These are phyloP conservation scores for Hypoxylon subgilvum DNA, from an alignment of 495 filamentous ascomycete genomes.

Conservation along the genomic window DNA sequence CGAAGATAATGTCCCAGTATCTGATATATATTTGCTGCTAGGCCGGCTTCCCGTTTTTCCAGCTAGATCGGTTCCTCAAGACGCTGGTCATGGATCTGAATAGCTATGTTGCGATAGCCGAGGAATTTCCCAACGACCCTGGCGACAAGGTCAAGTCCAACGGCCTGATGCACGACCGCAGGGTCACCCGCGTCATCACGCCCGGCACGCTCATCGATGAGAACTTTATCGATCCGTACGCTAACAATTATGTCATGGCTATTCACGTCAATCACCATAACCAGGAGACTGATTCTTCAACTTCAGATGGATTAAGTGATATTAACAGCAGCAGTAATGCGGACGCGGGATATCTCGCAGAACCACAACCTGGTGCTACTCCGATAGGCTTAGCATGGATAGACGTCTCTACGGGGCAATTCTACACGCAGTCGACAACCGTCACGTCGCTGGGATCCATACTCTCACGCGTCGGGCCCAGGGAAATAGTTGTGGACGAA, in stretches of 20 bases:
- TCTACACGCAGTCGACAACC: conserved; percentile 83
- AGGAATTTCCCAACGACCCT: conserved; percentile 79
- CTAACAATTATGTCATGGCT: conserved; percentile 89
- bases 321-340: conserved; percentile 4
- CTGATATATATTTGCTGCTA: conserved; percentile 39
- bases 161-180: conserved; percentile 80
- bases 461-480: conserved; percentile 79
- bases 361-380: conserved; percentile 35
- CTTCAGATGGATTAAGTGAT: conserved; percentile 1
- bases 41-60: conserved; percentile 92
- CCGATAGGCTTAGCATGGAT: conserved; percentile 86
- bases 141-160: conserved; percentile 71
- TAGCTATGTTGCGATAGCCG: conserved; percentile 89
- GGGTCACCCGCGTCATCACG: conserved; percentile 84
- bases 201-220: conserved; percentile 97
- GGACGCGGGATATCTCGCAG: conserved; percentile 9
- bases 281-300: conserved; percentile 18
- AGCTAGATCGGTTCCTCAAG: conserved; percentile 90
- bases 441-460: conserved; percentile 74
- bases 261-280: conserved; percentile 57
- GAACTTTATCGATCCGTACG: conserved; percentile 89
- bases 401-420: conserved; percentile 91
- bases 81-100: conserved; percentile 88
- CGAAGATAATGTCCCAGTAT: conserved; percentile 8
- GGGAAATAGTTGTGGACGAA: conserved; percentile 81